Conservation (phyloP, 306 rosid genomes). For the Oxytropis ochrocephala region DNA sequence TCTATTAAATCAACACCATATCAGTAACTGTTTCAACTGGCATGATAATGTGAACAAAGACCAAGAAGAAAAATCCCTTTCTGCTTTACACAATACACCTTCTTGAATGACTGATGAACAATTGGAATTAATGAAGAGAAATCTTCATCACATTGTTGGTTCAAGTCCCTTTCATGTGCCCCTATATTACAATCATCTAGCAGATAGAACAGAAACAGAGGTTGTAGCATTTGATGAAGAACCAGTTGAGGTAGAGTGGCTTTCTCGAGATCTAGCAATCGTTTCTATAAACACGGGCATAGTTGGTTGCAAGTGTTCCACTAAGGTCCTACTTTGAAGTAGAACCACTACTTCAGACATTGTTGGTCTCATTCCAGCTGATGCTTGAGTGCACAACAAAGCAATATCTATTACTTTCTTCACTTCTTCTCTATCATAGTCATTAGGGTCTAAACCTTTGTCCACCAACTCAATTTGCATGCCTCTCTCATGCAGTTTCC, state of each 20-base stretch:
- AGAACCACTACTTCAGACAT: conserved; percentile 55
- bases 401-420: conserved; percentile 47
- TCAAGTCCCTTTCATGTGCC: background rate
- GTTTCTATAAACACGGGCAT: conserved; percentile 58
- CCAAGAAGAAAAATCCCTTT: no score
- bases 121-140: background rate
- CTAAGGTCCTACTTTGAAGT: conserved; percentile 38
- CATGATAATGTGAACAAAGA: no score
- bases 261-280: conserved; percentile 21
- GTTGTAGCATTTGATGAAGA: conserved; percentile 60
- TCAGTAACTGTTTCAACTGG: background rate
- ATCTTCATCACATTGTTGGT: background rate
- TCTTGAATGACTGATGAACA: background rate
- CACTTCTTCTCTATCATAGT: conserved; percentile 45
- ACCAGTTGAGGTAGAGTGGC: conserved; percentile 39
- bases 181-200: conserved; percentile 20
- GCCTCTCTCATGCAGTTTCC: conserved; percentile 46
- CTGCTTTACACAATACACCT: background rate
- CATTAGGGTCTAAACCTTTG: conserved; percentile 34
- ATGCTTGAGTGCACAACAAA: conserved; percentile 53
- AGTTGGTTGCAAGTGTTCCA: conserved; percentile 28
- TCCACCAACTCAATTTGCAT: conserved; percentile 42
- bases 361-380: conserved; percentile 50
- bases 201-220: conserved; percentile 38
- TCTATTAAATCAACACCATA: background rate